Conservation (phyloP, 352 stramenopile genomes). For the Phytophthora tentaculata region DNA sequence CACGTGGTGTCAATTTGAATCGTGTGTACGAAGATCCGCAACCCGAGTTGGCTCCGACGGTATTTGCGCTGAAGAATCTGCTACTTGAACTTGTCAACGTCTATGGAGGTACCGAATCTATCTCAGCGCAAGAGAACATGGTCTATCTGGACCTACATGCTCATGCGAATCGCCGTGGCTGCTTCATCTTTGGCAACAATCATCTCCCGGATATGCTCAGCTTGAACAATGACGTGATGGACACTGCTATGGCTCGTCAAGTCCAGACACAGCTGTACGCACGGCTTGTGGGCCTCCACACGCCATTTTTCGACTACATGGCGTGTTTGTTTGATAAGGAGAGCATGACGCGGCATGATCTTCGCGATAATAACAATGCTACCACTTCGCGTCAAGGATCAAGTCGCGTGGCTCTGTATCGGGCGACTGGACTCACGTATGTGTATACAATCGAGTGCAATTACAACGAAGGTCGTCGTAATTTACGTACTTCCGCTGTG, state of each 20-base stretch:
- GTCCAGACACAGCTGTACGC: slow-evolving; percentile 88
- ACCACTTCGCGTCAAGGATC: slow-evolving; percentile 69
- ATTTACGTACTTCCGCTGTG: slow-evolving; percentile 37
- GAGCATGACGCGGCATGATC: slow-evolving; percentile 77
- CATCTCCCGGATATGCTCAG: slow-evolving; percentile 36
- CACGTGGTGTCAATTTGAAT: slow-evolving; percentile 90
- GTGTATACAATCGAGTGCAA: slow-evolving; percentile 95
- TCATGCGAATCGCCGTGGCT: slow-evolving; percentile 88
- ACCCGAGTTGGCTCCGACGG: slow-evolving; percentile 51
- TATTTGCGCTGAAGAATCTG: slow-evolving; percentile 73
- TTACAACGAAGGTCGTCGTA: slow-evolving; percentile 84
- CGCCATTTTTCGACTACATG: slow-evolving; percentile 87
- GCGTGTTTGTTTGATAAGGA: slow-evolving; percentile 84
- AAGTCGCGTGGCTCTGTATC: slow-evolving; percentile 80
- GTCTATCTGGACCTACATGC: slow-evolving; percentile 93
- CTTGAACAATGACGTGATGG: slow-evolving; percentile 18
- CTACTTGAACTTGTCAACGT: slow-evolving; percentile 38
- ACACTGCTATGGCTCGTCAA: slow-evolving; percentile 42
- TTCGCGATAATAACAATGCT: slow-evolving; percentile 61
- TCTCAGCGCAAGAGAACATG: slow-evolving; percentile 31
- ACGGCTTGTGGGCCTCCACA: slow-evolving; percentile 71
- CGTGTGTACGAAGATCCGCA: slow-evolving; percentile 81
- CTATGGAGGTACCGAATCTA: slow-evolving; percentile 40
- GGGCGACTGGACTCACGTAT: slow-evolving; percentile 68
- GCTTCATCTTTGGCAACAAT: slow-evolving; percentile 93